These are phyloP conservation scores for Didymella glomerata DNA, from an alignment of 2,329 filamentous ascomycete genomes.

Conservation along the genomic window DNA sequence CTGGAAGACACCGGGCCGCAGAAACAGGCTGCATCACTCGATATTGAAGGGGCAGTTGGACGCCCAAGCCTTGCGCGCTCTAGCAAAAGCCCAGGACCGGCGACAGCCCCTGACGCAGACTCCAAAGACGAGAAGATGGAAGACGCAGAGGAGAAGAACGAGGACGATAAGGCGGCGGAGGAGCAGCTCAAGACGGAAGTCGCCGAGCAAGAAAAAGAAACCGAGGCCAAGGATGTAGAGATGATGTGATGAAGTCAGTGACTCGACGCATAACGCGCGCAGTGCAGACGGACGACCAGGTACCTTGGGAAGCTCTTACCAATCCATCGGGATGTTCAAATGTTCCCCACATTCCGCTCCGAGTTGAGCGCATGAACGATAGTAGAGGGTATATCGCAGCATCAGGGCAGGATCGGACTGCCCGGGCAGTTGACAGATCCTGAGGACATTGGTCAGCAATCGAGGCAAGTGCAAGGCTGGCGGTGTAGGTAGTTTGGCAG, in stretches of 20 bases:
- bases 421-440: background rate
- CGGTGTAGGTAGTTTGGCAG: background rate
- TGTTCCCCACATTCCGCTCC: background rate
- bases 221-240: conserved; percentile 28
- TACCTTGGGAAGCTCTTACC: background rate
- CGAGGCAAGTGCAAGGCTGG: background rate
- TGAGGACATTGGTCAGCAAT: background rate
- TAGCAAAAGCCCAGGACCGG: conserved; percentile 40
- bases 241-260: conserved; percentile 34
- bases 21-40: conserved; percentile 62
- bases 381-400: background rate
- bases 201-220: conserved; percentile 26
- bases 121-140: conserved; percentile 36
- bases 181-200: conserved; percentile 23
- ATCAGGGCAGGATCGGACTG: background rate
- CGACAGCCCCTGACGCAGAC: conserved; percentile 7
- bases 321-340: background rate
- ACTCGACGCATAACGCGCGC: background rate
- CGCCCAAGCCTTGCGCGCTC: conserved; percentile 42
- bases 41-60: conserved; percentile 50
- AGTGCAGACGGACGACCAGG: background rate
- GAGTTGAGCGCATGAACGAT: background rate
- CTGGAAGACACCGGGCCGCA: conserved; percentile 85
- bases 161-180: conserved; percentile 24
- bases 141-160: conserved; percentile 26